phyloP scores from a whole-genome alignment of 371 early-diverging fungal genomes.

The Mortierella sp. region DNA sequence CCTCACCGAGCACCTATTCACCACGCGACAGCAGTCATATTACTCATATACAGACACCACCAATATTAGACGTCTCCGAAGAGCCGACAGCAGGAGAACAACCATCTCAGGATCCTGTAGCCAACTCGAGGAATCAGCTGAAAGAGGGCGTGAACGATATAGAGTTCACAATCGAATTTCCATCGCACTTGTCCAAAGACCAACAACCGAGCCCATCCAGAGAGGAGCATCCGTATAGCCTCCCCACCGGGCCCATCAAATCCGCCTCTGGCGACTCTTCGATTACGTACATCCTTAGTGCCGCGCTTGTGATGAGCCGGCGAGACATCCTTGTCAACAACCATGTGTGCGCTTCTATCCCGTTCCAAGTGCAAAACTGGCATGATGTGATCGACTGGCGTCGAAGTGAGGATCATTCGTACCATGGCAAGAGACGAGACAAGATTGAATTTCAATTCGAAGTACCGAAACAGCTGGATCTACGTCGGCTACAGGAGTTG shows the following conservation, averaged over 20 bases:
- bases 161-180: constrained; percentile 37
- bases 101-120: constrained; percentile 16
- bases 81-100: background rate
- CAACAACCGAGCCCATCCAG: background rate
- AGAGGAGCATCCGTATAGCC: constrained; percentile 3
- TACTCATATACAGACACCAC: background rate
- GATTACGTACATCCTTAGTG: constrained; percentile 21
- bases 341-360: constrained; percentile 23
- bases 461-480: constrained; percentile 45
- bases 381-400: constrained; percentile 38
- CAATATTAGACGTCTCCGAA: too few species aligned
- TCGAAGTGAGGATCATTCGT: constrained; percentile 35
- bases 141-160: constrained; percentile 44
- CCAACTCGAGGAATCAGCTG: constrained; percentile 16
- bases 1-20: background rate
- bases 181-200: constrained; percentile 22
- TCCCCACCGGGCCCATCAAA: constrained; percentile 40
- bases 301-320: constrained; percentile 30
- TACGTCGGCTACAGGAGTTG: constrained; percentile 22
- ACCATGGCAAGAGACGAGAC: constrained; percentile 37
- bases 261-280: constrained; percentile 20
- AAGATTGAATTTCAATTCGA: constrained; percentile 47
- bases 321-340: constrained; percentile 45
- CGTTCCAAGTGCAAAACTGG: constrained; percentile 42
- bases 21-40: constrained; percentile 20